phyloP scores from a whole-genome alignment of 306 rosid species.

The Senna tora region DNA sequence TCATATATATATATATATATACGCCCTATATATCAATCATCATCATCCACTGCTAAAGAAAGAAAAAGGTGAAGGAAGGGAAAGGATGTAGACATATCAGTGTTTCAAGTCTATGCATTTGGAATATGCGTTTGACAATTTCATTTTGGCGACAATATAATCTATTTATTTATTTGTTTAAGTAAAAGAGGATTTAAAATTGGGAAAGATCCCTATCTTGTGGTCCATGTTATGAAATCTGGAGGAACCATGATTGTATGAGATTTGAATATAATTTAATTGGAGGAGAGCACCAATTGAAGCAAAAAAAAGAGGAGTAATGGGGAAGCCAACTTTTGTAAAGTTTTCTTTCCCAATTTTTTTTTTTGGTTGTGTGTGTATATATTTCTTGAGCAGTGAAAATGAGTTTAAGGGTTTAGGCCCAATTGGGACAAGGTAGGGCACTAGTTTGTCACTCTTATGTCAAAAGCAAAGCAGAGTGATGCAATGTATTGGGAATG shows the following conservation, averaged over 20 bases:
- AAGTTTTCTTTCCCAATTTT: not conserved
- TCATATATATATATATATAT: no score
- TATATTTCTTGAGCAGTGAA: constrained; percentile 63
- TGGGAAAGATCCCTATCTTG: not conserved
- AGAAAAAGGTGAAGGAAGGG: no score
- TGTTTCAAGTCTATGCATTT: not conserved
- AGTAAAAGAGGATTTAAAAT: not conserved
- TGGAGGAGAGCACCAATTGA: constrained; percentile 7
- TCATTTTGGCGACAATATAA: not conserved
- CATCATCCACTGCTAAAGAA: not conserved
- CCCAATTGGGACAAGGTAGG: constrained; percentile 34
- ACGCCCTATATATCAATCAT: no score
- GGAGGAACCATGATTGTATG: constrained; percentile 20
- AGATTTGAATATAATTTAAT: constrained; percentile 13
- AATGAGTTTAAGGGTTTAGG: constrained; percentile 27
- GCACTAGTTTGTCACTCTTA: constrained; percentile 27
- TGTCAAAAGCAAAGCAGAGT: constrained; percentile 21
- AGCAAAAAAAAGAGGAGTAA: constrained; percentile 4
- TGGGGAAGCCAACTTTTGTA: constrained; percentile 26
- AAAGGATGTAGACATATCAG: not conserved
- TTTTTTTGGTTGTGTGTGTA: not conserved
- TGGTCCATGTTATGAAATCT: constrained; percentile 25
- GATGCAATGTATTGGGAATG: no score
- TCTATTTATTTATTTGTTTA: no score
- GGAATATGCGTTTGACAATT: not conserved